Evolutionary conservation across 2,329 filamentous ascomycete genomes (phyloP).

Genomic region (Ascochyta clinopodiicola): DNA sequence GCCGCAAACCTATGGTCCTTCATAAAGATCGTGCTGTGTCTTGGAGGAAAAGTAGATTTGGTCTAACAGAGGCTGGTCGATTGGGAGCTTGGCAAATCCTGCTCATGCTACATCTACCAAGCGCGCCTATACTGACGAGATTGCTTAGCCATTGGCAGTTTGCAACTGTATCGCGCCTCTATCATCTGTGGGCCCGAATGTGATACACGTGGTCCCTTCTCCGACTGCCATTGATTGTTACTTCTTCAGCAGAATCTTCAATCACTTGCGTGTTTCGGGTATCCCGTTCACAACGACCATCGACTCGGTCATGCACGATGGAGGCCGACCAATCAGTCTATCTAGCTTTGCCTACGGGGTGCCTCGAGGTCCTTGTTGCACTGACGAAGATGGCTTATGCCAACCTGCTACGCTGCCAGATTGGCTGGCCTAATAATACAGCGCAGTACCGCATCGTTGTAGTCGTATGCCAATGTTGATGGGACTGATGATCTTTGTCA

Average conservation of each 20-base stretch:
- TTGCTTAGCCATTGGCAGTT: conserved; percentile 23
- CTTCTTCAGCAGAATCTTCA: background rate
- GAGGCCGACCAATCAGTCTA: background rate
- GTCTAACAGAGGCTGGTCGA: background rate
- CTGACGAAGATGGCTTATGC: too few species aligned
- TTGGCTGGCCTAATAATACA: background rate
- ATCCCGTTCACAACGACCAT: background rate
- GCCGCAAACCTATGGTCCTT: too few species aligned
- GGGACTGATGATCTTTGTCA: background rate
- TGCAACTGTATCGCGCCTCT: background rate
- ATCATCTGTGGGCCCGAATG: background rate
- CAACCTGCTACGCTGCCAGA: background rate
- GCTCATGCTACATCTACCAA: conserved; percentile 8
- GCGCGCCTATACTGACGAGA: conserved; percentile 19
- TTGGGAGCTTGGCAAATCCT: conserved; percentile 6
- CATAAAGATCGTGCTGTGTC: too few species aligned
- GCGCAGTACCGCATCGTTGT: background rate
- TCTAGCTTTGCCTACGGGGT: background rate
- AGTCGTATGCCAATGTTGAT: background rate
- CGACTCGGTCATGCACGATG: background rate
- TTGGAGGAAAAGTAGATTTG: background rate
- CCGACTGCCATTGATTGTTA: conserved; percentile 14
- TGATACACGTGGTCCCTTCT: conserved; percentile 19
- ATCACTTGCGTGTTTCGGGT: conserved; percentile 2
- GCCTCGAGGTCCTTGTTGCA: background rate